Conservation (phyloP, 306 rosid species). For the Dryas octopetala region DNA sequence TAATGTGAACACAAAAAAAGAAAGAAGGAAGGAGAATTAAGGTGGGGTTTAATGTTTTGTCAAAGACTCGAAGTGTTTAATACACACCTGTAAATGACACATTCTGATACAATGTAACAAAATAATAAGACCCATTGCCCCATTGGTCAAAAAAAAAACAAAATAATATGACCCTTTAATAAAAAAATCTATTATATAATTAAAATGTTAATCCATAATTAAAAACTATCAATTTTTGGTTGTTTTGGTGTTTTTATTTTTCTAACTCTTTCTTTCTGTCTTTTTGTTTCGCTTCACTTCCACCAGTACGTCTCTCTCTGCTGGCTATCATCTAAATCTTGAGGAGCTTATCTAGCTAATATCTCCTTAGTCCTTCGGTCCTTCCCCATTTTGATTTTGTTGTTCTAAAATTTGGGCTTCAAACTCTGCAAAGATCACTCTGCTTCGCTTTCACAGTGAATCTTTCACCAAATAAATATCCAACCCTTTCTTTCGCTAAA, state of each 20-base stretch:
- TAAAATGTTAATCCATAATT: not conserved
- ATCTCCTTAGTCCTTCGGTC: not conserved
- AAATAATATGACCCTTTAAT: not conserved
- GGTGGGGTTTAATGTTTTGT: not conserved
- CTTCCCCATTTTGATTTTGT: constrained; percentile 21
- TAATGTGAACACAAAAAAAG: not conserved
- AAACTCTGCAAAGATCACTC: constrained; percentile 6
- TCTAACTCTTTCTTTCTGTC: constrained; percentile 36
- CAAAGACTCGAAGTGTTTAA: not conserved
- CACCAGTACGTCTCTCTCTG: constrained; percentile 31
- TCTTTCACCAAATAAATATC: not conserved
- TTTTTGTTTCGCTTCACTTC: constrained; percentile 32
- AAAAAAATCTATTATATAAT: not conserved
- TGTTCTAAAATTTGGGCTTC: constrained; percentile 11
- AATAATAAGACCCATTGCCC: no score
- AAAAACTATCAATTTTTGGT: constrained; percentile 8
- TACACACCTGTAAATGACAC: constrained; percentile 18
- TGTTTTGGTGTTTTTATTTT: not conserved
- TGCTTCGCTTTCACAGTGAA: not conserved
- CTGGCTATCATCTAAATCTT: constrained; percentile 30
- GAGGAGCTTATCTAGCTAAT: constrained; percentile 28
- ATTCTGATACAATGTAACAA: not conserved
- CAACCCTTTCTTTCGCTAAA: not conserved
- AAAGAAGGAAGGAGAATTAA: not conserved
- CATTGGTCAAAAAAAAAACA: no score